Evolutionary conservation across 2,329 filamentous ascomycete species (phyloP), one percentile per base, ranked within the genome.

Genomic region (Aureobasidium sp.): DNA sequence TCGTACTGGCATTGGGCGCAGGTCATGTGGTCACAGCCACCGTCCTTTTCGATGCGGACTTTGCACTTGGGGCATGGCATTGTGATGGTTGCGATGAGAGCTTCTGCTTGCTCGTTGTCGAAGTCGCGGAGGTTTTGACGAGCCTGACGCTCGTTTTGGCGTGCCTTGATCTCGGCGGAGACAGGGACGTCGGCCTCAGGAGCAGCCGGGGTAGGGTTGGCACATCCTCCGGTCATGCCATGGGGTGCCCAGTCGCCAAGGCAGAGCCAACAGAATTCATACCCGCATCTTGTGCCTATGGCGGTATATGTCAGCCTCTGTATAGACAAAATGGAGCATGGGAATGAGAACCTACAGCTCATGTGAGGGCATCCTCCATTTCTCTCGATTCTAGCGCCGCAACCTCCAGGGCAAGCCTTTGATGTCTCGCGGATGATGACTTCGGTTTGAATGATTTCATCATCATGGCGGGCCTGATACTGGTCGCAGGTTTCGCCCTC

Each of bases 331-430:
- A 32, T 32, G 15, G 39, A 32, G 32, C 29, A n/a, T 13, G 15
- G 34, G 12, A 23, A 20, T 7, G 1, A 64, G 57, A 65, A 55
- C 51, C 29, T 42, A 55, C 72, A 73, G 6, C 20, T 29, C 70
- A 73, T 74, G 46, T 62, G 46, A 17, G 64, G 48, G 57, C 71
- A 74, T 5, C 72, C 72, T 17, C 70, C 70, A 37, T 70, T 63
- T 66, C 73, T 73, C 64, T 72, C 63, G 26, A 73, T 70, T 39
- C 56, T 65, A 53, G 62, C 64, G 10, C 56, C 53, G 63, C 72
- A 74, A 10, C 61, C 55, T 42, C 50, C 50, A 2, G 72, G 72
- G 61, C 72, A 74, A 32, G 64, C 62, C 62, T 69, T 72, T 4
- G 68, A 66, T 2, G 63, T 53, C 41, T 63, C 64, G 39, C 53